Percentiles rank a stretch among this genome's conserved stretches.
These are phyloP conservation scores for Plasmodium cynomolgi DNA, from an alignment of 169 alveolate species.

Conservation along the genomic window DNA sequence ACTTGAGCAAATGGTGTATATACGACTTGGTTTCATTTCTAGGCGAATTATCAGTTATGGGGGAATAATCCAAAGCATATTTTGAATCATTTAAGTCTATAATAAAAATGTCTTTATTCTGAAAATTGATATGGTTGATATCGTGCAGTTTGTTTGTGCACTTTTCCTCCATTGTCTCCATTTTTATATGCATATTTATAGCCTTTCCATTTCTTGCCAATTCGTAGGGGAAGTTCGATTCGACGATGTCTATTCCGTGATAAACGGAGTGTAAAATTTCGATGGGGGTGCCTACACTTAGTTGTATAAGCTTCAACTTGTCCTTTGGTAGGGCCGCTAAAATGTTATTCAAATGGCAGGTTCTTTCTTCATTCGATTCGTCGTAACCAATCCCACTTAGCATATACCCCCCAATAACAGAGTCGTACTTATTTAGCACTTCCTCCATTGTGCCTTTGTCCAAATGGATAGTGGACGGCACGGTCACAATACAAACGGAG, in stretches of 20 bases:
- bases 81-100: conserved; percentile 76
- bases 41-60: conserved; percentile 71
- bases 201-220: conserved; percentile 78
- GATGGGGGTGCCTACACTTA: conserved; percentile 76
- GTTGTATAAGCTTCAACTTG: conserved; percentile 78
- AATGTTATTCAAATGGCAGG: conserved; percentile 19
- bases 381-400: conserved; percentile 73
- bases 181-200: conserved; percentile 43
- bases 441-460: conserved; percentile 8
- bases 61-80: conserved; percentile 49
- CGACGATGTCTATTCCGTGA: conserved; percentile 79
- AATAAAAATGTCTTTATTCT: conserved; percentile 37
- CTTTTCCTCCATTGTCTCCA: background rate
- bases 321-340: conserved; percentile 20
- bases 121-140: conserved; percentile 35
- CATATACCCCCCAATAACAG: conserved; percentile 28
- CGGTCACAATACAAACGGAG: conserved; percentile 41
- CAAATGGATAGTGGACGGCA: conserved; percentile 43
- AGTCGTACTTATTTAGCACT: conserved; percentile 26
- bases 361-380: conserved; percentile 48
- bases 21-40: conserved; percentile 78
- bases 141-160: background rate
- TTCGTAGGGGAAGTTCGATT: conserved; percentile 75
- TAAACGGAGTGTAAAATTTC: conserved; percentile 78
- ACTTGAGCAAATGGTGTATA: conserved; percentile 78